Conservation (phyloP, 257 asterid species). For the Hygrophila difformis region DNA sequence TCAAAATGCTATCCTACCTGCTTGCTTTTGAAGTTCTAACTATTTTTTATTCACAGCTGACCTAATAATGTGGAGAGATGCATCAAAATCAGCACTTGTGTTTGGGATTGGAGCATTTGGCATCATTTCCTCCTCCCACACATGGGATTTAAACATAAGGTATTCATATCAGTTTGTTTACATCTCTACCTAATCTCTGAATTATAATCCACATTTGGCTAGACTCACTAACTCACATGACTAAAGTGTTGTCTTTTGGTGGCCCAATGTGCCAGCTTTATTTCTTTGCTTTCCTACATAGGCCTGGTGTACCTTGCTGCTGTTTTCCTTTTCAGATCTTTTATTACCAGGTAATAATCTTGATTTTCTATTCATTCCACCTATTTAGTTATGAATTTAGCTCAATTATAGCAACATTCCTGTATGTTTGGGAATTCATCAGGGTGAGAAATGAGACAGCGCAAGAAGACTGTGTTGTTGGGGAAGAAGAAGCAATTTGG, state of each 20-base stretch:
- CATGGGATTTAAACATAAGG: slow-evolving; percentile 77
- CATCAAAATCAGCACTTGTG: slow-evolving; percentile 69
- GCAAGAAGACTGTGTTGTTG: slow-evolving; percentile 45
- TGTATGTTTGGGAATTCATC: too few relatives aligned
- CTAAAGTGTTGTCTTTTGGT: not conserved
- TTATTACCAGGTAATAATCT: slow-evolving; percentile 64
- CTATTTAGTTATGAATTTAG: too few relatives aligned
- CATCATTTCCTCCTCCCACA: slow-evolving; percentile 70
- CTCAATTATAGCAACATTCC: too few relatives aligned
- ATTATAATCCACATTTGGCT: not conserved
- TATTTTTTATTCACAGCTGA: slow-evolving; percentile 39
- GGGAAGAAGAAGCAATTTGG: slow-evolving; percentile 86
- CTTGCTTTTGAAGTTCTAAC: not conserved
- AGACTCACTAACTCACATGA: not conserved
- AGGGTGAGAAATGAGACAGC: slow-evolving; percentile 24
- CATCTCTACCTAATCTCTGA: not conserved
- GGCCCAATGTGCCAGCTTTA: slow-evolving; percentile 62
- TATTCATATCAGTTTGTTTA: too few relatives aligned
- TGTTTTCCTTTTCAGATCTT: slow-evolving; percentile 68
- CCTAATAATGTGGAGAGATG: slow-evolving; percentile 83
- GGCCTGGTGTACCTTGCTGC: slow-evolving; percentile 82
- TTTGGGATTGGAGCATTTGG: slow-evolving; percentile 83
- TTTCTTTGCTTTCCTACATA: slow-evolving; percentile 72
- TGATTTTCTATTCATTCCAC: too few relatives aligned
- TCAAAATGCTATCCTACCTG: not conserved